phyloP scores from a whole-genome alignment of 1,284 basidiomycete genomes.

The Ustilago nuda region DNA sequence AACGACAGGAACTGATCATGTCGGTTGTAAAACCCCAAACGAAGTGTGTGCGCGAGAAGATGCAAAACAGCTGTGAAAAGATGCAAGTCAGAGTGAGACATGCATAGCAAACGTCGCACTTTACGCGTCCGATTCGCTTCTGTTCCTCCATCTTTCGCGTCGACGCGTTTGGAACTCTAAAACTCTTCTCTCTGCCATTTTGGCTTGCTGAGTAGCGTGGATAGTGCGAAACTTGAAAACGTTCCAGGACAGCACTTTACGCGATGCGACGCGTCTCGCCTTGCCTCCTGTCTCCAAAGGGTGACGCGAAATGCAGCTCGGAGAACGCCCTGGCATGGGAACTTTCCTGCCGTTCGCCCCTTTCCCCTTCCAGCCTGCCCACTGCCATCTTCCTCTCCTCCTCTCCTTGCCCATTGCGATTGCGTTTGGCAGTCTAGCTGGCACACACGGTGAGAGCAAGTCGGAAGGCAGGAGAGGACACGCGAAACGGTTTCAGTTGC shows the following conservation, averaged over 20 bases:
- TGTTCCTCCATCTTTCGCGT: constrained; percentile 3
- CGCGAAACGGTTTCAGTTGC: not conserved
- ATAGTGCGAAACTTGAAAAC: not conserved
- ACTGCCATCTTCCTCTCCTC: not conserved
- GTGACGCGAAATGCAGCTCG: constrained; percentile 23
- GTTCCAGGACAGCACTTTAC: constrained; percentile 9
- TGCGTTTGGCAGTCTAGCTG: not conserved
- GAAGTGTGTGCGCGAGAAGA: not conserved
- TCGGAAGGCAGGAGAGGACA: not conserved
- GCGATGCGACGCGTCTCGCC: constrained; percentile 7
- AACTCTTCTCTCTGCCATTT: not conserved
- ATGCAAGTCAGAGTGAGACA: constrained; percentile 39
- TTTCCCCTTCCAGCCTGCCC: not conserved
- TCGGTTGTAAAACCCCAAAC: not conserved
- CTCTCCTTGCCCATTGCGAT: not conserved
- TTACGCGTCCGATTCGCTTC: constrained; percentile 23
- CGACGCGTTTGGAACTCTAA: constrained; percentile 1
- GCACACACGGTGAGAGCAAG: no score
- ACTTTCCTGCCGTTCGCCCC: constrained; percentile 5
- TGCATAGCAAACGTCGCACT: constrained; percentile 7
- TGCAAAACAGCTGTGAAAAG: constrained; percentile 10
- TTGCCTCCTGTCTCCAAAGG: not conserved
- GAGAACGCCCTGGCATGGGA: constrained; percentile 40
- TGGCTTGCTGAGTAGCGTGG: not conserved
- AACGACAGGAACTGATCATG: not conserved